phyloP scores from a whole-genome alignment of 2,329 filamentous ascomycete species.

The Cladobotryum protrusum region DNA sequence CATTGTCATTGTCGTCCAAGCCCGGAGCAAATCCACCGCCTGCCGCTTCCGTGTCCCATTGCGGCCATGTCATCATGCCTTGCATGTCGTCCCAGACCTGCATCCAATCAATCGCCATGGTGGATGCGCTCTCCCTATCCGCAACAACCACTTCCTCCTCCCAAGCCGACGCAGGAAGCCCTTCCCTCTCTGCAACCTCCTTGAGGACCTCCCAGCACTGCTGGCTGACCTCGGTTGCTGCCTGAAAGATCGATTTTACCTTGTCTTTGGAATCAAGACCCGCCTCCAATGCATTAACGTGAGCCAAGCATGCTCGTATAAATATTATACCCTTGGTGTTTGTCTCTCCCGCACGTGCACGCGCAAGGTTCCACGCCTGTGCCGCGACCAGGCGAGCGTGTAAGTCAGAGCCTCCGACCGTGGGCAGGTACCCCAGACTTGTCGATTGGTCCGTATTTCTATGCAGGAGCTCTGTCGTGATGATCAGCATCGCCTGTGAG shows the following conservation, averaged over 20 bases:
- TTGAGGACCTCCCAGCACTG: constrained; percentile 28
- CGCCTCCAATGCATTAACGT: constrained; percentile 29
- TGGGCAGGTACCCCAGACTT: constrained; percentile 23
- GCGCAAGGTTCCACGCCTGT: constrained; percentile 25
- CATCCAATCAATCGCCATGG: constrained; percentile 20
- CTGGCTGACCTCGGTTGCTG: constrained; percentile 19
- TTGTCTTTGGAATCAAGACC: constrained; percentile 24
- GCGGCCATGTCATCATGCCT: constrained; percentile 13
- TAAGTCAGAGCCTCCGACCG: constrained; percentile 27
- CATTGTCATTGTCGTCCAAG: background rate
- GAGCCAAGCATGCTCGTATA: constrained; percentile 22
- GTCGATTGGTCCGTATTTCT: constrained; percentile 36
- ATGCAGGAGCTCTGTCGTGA: constrained; percentile 41
- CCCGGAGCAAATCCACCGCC: background rate
- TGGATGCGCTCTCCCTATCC: constrained; percentile 8
- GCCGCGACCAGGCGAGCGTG: constrained; percentile 23
- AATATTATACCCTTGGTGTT: constrained; percentile 38
- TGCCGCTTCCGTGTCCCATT: constrained; percentile 11
- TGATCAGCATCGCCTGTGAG: constrained; percentile 33
- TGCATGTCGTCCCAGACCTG: constrained; percentile 22
- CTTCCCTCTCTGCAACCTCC: constrained; percentile 26
- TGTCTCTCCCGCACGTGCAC: constrained; percentile 37
- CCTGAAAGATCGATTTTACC: constrained; percentile 25
- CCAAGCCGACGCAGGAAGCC: constrained; percentile 13
- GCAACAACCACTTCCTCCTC: constrained; percentile 7